Percentiles rank a stretch among this genome's conserved stretches.
phyloP scores from a whole-genome alignment of 371 early-diverging fungal species.

The Mucor velutinosus region DNA sequence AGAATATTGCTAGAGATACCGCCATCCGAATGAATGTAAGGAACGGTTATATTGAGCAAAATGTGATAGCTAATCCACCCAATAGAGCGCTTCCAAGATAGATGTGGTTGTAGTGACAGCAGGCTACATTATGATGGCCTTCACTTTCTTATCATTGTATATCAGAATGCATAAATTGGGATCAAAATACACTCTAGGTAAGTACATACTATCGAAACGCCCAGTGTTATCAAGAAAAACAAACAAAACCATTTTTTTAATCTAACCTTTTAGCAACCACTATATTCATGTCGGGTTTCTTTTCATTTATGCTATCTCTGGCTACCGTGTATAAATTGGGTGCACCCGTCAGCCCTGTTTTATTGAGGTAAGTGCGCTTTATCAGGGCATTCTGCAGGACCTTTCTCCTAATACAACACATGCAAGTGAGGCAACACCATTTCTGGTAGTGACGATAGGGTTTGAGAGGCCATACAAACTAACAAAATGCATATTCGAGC shows the following conservation, averaged over 20 bases:
- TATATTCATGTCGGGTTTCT: slow-evolving; percentile 2
- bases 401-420: too few relatives aligned
- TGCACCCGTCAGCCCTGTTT: not conserved
- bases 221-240: not conserved
- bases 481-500: not conserved
- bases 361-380: not conserved
- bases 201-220: not conserved
- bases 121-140: slow-evolving; percentile 8
- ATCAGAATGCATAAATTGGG: slow-evolving; percentile 12
- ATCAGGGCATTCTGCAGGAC: not conserved
- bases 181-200: slow-evolving; percentile 9
- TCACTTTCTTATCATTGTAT: slow-evolving; percentile 11
- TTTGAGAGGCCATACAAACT: slow-evolving; percentile 1
- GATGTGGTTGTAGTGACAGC: not conserved
- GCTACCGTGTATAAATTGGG: not conserved
- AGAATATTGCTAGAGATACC: slow-evolving; percentile 4
- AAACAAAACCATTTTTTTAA: not conserved
- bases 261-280: not conserved
- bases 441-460: slow-evolving; percentile 2
- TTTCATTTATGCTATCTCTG: not conserved
- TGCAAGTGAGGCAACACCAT: not conserved
- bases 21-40: not conserved
- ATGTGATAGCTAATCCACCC: not conserved
- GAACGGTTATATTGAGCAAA: not conserved
- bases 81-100: slow-evolving; percentile 4